These are phyloP conservation scores for Pseudocercospora ulei DNA, from an alignment of 2,329 filamentous ascomycete genomes.

Conservation along the genomic window DNA sequence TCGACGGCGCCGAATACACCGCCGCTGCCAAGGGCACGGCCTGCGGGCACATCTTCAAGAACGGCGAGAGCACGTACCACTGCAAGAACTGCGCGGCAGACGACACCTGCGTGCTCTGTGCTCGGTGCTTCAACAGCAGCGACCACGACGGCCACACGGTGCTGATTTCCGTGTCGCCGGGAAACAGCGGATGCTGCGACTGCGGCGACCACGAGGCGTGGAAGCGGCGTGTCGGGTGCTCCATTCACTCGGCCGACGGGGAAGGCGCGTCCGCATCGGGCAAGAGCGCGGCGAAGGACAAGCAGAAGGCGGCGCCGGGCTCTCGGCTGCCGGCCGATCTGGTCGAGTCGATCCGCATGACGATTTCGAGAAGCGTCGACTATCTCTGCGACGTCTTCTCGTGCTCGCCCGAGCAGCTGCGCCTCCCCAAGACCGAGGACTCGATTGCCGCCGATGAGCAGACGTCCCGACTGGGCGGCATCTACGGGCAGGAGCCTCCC, in stretches of 20 bases:
- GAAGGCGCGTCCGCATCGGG: conserved; percentile 16
- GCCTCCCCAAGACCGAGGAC: conserved; percentile 71
- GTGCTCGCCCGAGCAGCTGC: conserved; percentile 89
- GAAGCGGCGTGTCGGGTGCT: conserved; percentile 77
- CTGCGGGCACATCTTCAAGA: conserved; percentile 95
- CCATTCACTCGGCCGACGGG: conserved; percentile 62
- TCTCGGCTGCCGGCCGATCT: conserved; percentile 61
- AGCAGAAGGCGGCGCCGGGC: conserved; percentile 34
- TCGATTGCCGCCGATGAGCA: conserved; percentile 74
- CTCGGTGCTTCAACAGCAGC: conserved; percentile 86
- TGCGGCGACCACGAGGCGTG: conserved; percentile 95
- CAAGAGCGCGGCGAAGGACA: conserved; percentile 43
- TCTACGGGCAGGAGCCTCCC: conserved; percentile 55
- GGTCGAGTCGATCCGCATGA: conserved; percentile 67
- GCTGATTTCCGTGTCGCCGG: conserved; percentile 73
- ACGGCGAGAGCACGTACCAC: conserved; percentile 83
- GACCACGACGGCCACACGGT: conserved; percentile 92
- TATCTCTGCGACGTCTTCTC: conserved; percentile 97
- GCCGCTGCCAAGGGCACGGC: conserved; percentile 82
- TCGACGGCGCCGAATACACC: conserved; percentile 90
- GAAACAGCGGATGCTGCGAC: conserved; percentile 93
- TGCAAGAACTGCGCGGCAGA: conserved; percentile 92
- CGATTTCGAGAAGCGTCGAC: conserved; percentile 74
- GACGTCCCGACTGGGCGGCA: conserved; percentile 61
- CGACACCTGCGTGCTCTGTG: conserved; percentile 90